These are phyloP conservation scores for Malassezia cuniculi DNA, from an alignment of 1,284 basidiomycete species.

Conservation along the genomic window DNA sequence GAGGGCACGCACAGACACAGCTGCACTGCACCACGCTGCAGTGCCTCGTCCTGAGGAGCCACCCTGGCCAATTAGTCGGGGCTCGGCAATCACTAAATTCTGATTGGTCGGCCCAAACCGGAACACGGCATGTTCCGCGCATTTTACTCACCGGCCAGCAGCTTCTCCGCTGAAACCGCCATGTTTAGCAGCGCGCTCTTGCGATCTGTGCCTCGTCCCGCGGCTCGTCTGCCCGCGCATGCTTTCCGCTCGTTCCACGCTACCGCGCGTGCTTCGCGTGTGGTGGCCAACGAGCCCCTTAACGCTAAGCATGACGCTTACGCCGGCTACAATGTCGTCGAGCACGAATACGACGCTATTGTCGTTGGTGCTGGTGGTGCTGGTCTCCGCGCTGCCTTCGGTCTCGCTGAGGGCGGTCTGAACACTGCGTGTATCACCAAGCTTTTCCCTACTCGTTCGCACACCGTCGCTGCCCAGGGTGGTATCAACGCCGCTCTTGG, in stretches of 20 bases:
- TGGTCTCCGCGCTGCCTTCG: conserved; percentile 93
- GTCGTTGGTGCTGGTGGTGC: conserved; percentile 75
- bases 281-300: conserved; percentile 63
- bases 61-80: neutral
- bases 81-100: neutral
- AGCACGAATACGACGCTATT: conserved; percentile 55
- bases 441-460: conserved; percentile 96
- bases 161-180: neutral
- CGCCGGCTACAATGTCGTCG: conserved; percentile 78
- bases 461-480: conserved; percentile 97
- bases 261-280: conserved; percentile 46
- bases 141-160: neutral
- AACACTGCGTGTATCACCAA: conserved; percentile 91
- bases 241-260: conserved; percentile 23
- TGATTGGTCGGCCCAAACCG: conserved; percentile 13
- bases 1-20: no score
- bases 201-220: conserved; percentile 9
- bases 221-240: conserved; percentile 5
- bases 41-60: no score
- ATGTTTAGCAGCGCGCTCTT: conserved; percentile 14
- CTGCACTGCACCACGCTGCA: neutral
- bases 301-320: conserved; percentile 56
- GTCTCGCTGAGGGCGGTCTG: conserved; percentile 93
- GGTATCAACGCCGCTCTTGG: conserved; percentile 98
- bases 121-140: neutral